Evolutionary conservation across 78 protist species (phyloP), one percentile per base, ranked within the genome.

Genomic region (Chrysochromulina tobinii): DNA sequence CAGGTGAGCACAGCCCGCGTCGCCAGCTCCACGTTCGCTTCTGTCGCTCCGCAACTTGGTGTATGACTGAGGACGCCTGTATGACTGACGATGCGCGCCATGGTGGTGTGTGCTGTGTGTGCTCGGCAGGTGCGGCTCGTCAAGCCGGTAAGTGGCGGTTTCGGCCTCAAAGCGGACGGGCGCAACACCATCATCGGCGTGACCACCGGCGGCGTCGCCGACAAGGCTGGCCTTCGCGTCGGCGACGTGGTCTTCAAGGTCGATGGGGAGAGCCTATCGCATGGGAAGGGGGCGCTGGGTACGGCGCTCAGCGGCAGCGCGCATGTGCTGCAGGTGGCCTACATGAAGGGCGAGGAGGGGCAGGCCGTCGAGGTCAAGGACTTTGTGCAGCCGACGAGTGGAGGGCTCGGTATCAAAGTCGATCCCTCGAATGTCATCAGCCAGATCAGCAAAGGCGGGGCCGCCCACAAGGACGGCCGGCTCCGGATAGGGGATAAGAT

Each of bases 161-260:
- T 66, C 48, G 72, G 72, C 25, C 18, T 66, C 25, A 4, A 14
- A 4, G 9, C 18, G 17, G 6, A 5, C 50, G 3, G 15, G 12
- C 7, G 12, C 8, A 75, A 75, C 57, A n/a, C 4, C 14, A 57
- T 75, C 14, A 38, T 75, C 57, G 83, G 12, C 23, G 27, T 75
- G 58, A 75, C 57, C 11, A 21, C 27, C 25, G 57, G 83, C 23
- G 83, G 83, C 12, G 58, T 57, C 27, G 83, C 83, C 58, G 83
- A 75, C 58, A 4, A 4, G 20, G 54, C 83, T 1, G 83, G 83
- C 3, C 58, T 75, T 9, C 51, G 83, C 1, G 83, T 75, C 25
- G 83, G 83, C 14, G 83, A 75, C 57, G 83, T 75, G 27, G 83
- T 75, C 12, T 75, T 2, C n/a, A 57, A 75, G 57, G 57, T 75